Evolutionary conservation across 192 early-diverging fungal genomes (phyloP).

Genomic region (Backusella liffmaniae): DNA sequence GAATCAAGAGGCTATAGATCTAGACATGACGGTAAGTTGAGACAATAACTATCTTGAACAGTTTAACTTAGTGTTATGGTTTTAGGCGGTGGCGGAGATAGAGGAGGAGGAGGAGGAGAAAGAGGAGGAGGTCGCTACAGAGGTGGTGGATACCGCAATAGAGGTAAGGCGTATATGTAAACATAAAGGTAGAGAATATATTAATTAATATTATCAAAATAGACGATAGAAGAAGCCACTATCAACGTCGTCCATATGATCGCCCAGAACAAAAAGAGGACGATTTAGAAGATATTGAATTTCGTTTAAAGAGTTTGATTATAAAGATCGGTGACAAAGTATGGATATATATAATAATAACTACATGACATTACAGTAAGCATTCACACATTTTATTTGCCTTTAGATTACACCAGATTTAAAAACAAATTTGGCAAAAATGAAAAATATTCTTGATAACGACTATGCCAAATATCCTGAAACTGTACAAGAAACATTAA

Average conservation of each 20-base stretch:
- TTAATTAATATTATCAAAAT: background rate
- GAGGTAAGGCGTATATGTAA: background rate
- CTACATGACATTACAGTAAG: too few species aligned
- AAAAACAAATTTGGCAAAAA: constrained; percentile 62
- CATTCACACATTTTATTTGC: background rate
- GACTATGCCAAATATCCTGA: constrained; percentile 67
- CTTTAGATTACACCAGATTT: constrained; percentile 57
- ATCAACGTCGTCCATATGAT: constrained; percentile 25
- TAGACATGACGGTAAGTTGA: constrained; percentile 8
- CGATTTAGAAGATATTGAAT: constrained; percentile 63
- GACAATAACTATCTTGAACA: background rate
- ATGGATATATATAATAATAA: background rate
- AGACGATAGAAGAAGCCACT: constrained; percentile 16
- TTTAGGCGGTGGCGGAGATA: background rate
- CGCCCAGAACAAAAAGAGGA: constrained; percentile 20
- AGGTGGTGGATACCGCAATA: background rate
- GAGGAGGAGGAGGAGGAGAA: background rate
- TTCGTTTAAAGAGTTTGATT: constrained; percentile 66
- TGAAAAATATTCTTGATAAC: constrained; percentile 67
- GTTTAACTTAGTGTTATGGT: background rate
- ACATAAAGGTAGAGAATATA: background rate
- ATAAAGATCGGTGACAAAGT: constrained; percentile 78
- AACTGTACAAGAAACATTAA: constrained; percentile 60
- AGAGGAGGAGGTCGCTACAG: constrained; percentile 14
- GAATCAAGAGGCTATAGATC: constrained; percentile 23